Evolutionary conservation across 2,329 filamentous ascomycete genomes (phyloP).

Genomic region (Diaporthe sp.): DNA sequence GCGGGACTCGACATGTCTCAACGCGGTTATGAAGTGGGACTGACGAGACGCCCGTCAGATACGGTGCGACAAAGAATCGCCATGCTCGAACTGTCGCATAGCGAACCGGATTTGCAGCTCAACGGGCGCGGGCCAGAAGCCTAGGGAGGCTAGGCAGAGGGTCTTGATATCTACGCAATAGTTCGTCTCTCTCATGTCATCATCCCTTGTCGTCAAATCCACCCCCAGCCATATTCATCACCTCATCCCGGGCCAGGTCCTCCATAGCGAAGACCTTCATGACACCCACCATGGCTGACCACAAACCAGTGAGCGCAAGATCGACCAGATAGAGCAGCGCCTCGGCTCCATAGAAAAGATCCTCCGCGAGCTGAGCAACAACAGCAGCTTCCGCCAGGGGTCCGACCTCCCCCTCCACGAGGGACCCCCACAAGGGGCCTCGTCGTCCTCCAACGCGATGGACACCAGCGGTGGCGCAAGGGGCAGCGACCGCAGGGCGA

Average conservation of each 20-base stretch:
- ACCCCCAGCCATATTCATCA: neutral
- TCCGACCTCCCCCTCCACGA: slow-evolving; percentile 34
- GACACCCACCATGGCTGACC: slow-evolving; percentile 26
- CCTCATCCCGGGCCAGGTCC: neutral
- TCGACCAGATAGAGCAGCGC: slow-evolving; percentile 61
- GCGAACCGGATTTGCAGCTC: slow-evolving; percentile 68
- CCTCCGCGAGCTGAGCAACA: slow-evolving; percentile 54
- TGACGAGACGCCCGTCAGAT: slow-evolving; percentile 57
- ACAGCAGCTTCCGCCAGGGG: slow-evolving; percentile 42
- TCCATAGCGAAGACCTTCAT: neutral
- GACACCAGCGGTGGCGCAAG: neutral
- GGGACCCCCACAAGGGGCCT: slow-evolving; percentile 11
- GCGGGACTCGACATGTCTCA: neutral
- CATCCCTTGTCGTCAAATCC: neutral
- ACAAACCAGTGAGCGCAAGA: slow-evolving; percentile 64
- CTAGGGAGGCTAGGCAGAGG: slow-evolving; percentile 67
- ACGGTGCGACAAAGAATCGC: slow-evolving; percentile 70
- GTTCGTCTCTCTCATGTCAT: slow-evolving; percentile 53
- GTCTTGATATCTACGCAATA: slow-evolving; percentile 74
- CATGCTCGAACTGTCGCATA: slow-evolving; percentile 70
- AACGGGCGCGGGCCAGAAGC: slow-evolving; percentile 66
- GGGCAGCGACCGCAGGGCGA: slow-evolving; percentile 1
- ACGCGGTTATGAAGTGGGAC: neutral
- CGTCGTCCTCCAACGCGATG: neutral
- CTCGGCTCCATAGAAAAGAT: slow-evolving; percentile 61